Evolutionary conservation across 306 rosid genomes (phyloP), one percentile per base, ranked within the genome.

Genomic region (Medicago ruthenica): DNA sequence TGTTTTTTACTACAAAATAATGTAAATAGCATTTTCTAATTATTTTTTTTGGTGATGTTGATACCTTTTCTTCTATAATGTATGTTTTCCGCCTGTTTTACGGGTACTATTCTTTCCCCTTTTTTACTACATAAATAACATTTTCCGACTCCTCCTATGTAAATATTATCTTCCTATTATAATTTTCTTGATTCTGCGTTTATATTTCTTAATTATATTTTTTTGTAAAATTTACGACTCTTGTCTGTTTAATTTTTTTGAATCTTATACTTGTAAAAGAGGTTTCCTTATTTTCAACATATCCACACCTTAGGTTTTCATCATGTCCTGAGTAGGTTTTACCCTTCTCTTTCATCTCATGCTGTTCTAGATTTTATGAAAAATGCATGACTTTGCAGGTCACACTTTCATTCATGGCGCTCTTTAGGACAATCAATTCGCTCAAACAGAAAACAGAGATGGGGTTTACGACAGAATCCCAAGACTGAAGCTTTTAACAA

Each of bases 401-500:
- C 37, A 41, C 96, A 89, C 83, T 60, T 92, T 59, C 84, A 87
- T 58, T 83, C 88, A 18, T 95, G 99, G 99, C 86, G 51, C 68
- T 37, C 7, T 39, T 24, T 89, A 62, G 92, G 97, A 61, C 84
- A 84, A 70, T 83, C 82, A 18, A 77, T 88, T 53, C 86, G 81
- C 44, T 76, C 91, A 70, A 88, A 86, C 79, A 89, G 86, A 80
- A 83, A 77, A 76, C 86, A 82, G 80, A 81, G 84, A 44, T 95
- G 99, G 99, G 97, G 99, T 57, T 39, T 75, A 45, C 97, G 99
- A 10, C 88, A 42, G 63, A 90, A 84, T 64, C 97, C 97, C 39
- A 90, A 84, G 87, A 84, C 73, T 59, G 83, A 88, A 50, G 73
- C 80, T 15, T 53, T 89, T 82, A 90, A 89, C 83, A 88, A 92